Percentiles rank a stretch among this genome's conserved stretches.
Conservation (phyloP, 306 rosid genomes). For the Lagenaria siceraria region DNA sequence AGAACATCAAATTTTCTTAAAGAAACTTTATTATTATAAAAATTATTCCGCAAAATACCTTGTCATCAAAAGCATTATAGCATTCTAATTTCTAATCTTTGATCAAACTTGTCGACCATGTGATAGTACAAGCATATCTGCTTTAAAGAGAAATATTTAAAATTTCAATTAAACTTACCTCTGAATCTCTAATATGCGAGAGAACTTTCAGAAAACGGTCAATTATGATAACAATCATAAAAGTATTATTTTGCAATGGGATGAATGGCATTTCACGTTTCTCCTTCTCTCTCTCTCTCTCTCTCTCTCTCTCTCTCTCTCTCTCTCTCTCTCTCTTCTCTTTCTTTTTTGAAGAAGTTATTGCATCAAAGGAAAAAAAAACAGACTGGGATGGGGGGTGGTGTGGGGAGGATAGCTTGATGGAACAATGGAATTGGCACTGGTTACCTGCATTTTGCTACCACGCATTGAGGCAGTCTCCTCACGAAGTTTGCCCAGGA, state of each 20-base stretch:
- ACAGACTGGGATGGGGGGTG: too few species aligned
- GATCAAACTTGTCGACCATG: not conserved
- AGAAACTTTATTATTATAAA: not conserved
- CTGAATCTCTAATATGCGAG: not conserved
- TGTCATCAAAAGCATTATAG: not conserved
- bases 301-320: not conserved
- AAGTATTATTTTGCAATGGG: not conserved
- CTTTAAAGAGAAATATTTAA: not conserved
- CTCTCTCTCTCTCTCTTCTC: too few species aligned
- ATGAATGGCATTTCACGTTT: not conserved
- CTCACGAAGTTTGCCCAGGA: slow-evolving; percentile 60
- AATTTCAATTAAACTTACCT: not conserved
- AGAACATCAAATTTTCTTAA: not conserved
- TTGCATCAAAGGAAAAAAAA: not conserved
- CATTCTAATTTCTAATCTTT: not conserved
- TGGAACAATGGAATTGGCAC: not conserved
- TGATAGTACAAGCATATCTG: not conserved
- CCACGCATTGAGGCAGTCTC: slow-evolving; percentile 88
- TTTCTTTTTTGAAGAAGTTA: not conserved
- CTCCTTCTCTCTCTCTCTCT: not conserved
- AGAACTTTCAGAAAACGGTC: not conserved
- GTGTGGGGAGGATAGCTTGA: not conserved
- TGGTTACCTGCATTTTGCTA: slow-evolving; percentile 77
- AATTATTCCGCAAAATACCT: not conserved
- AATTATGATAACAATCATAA: not conserved